These are phyloP conservation scores for Phallus indusiatus DNA, from an alignment of 768 basidiomycete genomes.

Conservation along the genomic window DNA sequence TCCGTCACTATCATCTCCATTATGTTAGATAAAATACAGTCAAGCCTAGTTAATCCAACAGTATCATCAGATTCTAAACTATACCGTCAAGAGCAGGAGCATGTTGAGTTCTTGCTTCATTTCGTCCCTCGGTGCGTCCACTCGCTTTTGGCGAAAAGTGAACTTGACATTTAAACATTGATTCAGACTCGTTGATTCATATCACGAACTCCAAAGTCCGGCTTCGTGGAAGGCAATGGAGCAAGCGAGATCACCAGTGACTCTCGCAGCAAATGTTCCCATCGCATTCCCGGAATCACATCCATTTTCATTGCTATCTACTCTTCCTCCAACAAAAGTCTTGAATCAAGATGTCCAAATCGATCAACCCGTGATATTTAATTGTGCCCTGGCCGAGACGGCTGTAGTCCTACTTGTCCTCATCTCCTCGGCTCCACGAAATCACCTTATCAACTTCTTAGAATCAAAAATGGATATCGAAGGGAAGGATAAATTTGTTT, in stretches of 20 bases:
- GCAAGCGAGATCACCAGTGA: slow-evolving; percentile 48
- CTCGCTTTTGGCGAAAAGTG: background rate
- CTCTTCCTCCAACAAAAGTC: slow-evolving; percentile 43
- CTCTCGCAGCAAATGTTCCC: slow-evolving; percentile 49
- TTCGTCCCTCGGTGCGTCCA: slow-evolving; percentile 69
- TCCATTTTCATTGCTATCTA: slow-evolving; percentile 75
- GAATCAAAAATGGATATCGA: slow-evolving; percentile 81
- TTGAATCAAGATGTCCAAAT: slow-evolving; percentile 27
- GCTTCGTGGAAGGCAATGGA: slow-evolving; percentile 62
- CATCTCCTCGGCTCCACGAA: slow-evolving; percentile 68
- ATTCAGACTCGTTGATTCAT: slow-evolving; percentile 73
- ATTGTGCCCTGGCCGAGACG: slow-evolving; percentile 74
- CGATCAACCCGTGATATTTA: slow-evolving; percentile 48
- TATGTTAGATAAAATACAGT: slow-evolving; percentile 85
- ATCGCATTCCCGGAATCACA: slow-evolving; percentile 91
- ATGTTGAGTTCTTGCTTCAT: slow-evolving; percentile 76
- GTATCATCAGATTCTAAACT: slow-evolving; percentile 52
- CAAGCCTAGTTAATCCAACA: slow-evolving; percentile 59
- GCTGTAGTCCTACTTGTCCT: slow-evolving; percentile 79
- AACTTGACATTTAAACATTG: slow-evolving; percentile 7
- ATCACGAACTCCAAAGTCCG: slow-evolving; percentile 68
- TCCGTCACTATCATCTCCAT: slow-evolving; percentile 83
- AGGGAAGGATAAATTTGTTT: slow-evolving; percentile 68
- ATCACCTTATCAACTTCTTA: slow-evolving; percentile 69
- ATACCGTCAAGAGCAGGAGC: slow-evolving; percentile 79